These are phyloP conservation scores for Alternaria arborescens DNA, from an alignment of 2,329 filamentous ascomycete species.

Conservation along the genomic window DNA sequence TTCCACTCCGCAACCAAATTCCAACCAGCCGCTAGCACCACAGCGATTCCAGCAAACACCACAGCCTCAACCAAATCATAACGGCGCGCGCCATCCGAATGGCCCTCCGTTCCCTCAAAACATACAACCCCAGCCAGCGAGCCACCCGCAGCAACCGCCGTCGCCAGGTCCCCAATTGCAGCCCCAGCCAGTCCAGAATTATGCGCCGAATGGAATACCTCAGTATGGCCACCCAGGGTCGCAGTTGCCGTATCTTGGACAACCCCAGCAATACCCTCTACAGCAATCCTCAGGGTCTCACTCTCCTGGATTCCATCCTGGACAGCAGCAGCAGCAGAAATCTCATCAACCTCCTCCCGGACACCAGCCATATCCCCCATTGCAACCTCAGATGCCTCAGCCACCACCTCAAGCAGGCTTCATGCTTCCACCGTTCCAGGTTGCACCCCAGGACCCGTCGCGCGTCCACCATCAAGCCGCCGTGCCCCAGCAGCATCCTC, in stretches of 20 bases:
- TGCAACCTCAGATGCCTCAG: slow-evolving; percentile 42
- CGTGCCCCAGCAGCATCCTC: slow-evolving; percentile 36
- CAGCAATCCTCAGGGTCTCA: slow-evolving; percentile 40
- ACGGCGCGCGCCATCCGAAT: slow-evolving; percentile 44
- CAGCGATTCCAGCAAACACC: slow-evolving; percentile 34
- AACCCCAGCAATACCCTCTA: slow-evolving; percentile 37
- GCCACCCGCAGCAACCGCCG: slow-evolving; percentile 23
- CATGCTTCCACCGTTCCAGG: slow-evolving; percentile 59
- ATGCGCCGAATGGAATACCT: slow-evolving; percentile 32
- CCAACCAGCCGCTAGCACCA: slow-evolving; percentile 30
- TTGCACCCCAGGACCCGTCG: slow-evolving; percentile 55
- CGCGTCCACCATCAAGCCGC: slow-evolving; percentile 47
- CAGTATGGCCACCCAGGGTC: slow-evolving; percentile 39
- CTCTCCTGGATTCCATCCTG: slow-evolving; percentile 43
- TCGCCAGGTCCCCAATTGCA: slow-evolving; percentile 46
- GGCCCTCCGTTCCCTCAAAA: slow-evolving; percentile 49
- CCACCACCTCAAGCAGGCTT: slow-evolving; percentile 55
- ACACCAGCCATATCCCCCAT: slow-evolving; percentile 44
- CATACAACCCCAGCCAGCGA: slow-evolving; percentile 32
- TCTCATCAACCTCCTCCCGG: slow-evolving; percentile 43
- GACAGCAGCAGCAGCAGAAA: slow-evolving; percentile 38
- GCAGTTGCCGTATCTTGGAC: slow-evolving; percentile 40
- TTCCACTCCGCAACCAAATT: slow-evolving; percentile 28
- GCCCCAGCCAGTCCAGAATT: slow-evolving; percentile 36
- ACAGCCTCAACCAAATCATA: slow-evolving; percentile 36